phyloP scores from a whole-genome alignment of 2,329 filamentous ascomycete genomes.

The Didymella segeticola region DNA sequence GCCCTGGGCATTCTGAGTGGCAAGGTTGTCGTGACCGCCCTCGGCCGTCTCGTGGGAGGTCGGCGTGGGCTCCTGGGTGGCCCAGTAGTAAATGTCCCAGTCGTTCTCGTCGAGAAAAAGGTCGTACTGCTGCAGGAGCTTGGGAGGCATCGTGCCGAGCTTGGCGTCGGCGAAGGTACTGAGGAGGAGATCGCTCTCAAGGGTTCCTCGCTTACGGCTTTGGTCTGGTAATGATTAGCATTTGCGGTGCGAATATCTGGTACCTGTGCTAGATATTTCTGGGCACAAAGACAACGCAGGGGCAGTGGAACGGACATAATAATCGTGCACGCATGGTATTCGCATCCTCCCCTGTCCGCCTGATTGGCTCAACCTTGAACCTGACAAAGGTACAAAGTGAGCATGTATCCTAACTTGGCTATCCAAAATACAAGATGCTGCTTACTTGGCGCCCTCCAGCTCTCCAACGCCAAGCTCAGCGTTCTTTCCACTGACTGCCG shows the following conservation, averaged over 20 bases:
- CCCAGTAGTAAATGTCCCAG: constrained; percentile 99
- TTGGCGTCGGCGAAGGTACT: constrained; percentile 90
- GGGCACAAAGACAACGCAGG: constrained; percentile 4
- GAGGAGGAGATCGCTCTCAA: constrained; percentile 94
- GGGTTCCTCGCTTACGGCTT: constrained; percentile 92
- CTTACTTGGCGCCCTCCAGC: constrained; percentile 52
- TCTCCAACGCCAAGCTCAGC: constrained; percentile 43
- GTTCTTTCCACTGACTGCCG: constrained; percentile 40
- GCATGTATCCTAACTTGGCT: constrained; percentile 78
- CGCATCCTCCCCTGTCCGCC: constrained; percentile 80
- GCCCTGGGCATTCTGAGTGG: constrained; percentile 55
- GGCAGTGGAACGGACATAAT: constrained; percentile 62
- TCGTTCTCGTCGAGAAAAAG: constrained; percentile 97
- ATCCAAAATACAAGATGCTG: constrained; percentile 68
- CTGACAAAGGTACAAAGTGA: constrained; percentile 59
- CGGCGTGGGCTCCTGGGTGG: constrained; percentile 77
- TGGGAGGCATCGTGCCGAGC: constrained; percentile 73
- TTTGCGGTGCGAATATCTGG: neutral
- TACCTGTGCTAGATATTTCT: neutral
- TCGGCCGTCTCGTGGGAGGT: constrained; percentile 65
- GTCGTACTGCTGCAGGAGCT: constrained; percentile 85
- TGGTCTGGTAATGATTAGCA: constrained; percentile 69
- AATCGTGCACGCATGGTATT: constrained; percentile 89
- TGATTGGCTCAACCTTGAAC: constrained; percentile 90
- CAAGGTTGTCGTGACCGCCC: constrained; percentile 54